phyloP scores from a whole-genome alignment of 495 filamentous ascomycete genomes.

The Tuber umbilicatum region DNA sequence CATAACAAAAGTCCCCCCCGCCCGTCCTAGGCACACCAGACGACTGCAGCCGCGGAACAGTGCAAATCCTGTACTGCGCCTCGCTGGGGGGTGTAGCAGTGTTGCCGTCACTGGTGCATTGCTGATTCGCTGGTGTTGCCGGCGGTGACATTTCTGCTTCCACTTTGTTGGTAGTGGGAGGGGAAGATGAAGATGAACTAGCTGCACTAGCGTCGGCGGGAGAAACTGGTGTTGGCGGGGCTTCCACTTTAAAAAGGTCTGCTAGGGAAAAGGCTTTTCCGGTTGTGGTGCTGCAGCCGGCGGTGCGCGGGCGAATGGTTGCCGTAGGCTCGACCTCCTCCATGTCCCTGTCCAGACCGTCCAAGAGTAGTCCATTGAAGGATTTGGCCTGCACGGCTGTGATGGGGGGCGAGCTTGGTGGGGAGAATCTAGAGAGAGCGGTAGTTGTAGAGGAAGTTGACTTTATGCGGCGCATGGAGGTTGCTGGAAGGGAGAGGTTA shows the following conservation, averaged over 20 bases:
- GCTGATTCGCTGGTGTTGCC: constrained; percentile 15
- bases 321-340: constrained; percentile 20
- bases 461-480: constrained; percentile 33
- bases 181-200: neutral
- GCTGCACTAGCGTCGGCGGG: constrained; percentile 21
- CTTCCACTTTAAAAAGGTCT: constrained; percentile 26
- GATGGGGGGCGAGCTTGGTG: neutral
- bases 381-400: neutral
- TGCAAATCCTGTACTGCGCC: neutral
- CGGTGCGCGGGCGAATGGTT: constrained; percentile 29
- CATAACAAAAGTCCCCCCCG: neutral
- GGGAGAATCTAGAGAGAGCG: neutral
- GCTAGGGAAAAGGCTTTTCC: constrained; percentile 18
- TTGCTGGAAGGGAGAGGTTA: constrained; percentile 21
- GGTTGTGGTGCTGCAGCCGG: constrained; percentile 13
- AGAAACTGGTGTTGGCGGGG: constrained; percentile 30
- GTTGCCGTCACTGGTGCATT: neutral
- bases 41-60: neutral
- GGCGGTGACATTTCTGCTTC: constrained; percentile 23
- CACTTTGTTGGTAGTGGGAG: neutral
- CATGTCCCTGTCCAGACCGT: constrained; percentile 8
- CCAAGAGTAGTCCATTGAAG: neutral
- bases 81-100: neutral
- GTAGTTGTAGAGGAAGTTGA: constrained; percentile 12
- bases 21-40: neutral